Evolutionary conservation across 2,329 filamentous ascomycete genomes (phyloP), one percentile per base, ranked within the genome.

Genomic region (Arthrobotrys musiformis): DNA sequence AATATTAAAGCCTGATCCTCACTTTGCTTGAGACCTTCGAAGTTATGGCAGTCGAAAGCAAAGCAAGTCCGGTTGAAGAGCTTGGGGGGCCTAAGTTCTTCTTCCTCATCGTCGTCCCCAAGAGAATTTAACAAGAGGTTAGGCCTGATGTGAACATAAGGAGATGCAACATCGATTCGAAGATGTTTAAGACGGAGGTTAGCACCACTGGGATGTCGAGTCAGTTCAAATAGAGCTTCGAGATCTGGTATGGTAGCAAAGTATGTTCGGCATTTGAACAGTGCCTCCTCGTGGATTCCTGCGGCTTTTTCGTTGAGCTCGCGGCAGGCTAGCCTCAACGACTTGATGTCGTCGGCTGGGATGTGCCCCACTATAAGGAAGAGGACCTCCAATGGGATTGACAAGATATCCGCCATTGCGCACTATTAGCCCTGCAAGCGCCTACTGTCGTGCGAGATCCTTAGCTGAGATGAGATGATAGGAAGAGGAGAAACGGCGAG

Each of bases 191-290:
- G 73, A 1, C 66, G 48, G 22, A 67, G 66, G 26, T 52, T 52
- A n/a, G 52, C 73, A 11, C 58, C 64, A 33, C 73, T 77, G 15
- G 73, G 52, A 22, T 77, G 73, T 26, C 50, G 50, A 8, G 73
- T 54, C 30, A 77, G 63, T n/a, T 50, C 30, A 11, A 77, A 42
- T 11, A 77, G 30, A 19, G 66, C 66, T 28, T 70, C 60, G n/a
- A 77, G 60, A 42, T 77, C 73, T 8, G 60, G 60, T 7, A 77
- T 67, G 5, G 73, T 77, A 19, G 73, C 66, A 58, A 70, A 77
- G 17, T 77, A 77, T 0, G 66, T 70, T 2, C 73, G 66, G 11
- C 60, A 58, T 52, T 33, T 33, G 52, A 66, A 77, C 1, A 77
- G 28, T 28, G 64, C 50, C 8, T 77, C 73, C 1, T 17, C 19